phyloP scores from a whole-genome alignment of 1,139 yeast genomes.

The Taiozyma sp. region DNA sequence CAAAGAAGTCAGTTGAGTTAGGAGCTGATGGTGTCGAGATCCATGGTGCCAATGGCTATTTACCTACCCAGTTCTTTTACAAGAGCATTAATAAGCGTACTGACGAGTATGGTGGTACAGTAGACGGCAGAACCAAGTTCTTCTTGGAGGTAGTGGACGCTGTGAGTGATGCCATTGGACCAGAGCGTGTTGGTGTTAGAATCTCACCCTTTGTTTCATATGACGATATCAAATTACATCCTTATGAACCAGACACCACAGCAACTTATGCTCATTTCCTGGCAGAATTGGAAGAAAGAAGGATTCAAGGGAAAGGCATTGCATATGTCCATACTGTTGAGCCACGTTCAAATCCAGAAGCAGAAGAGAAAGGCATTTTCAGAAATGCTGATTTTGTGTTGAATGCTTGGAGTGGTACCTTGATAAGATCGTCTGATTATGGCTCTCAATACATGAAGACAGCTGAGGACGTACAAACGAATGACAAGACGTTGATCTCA shows the following conservation, averaged over 20 bases:
- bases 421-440: conserved; percentile 46
- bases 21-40: conserved; percentile 35
- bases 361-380: conserved; percentile 12
- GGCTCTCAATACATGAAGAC: conserved; percentile 24
- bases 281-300: conserved; percentile 33
- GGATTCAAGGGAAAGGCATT: conserved; percentile 33
- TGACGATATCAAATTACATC: conserved; percentile 22
- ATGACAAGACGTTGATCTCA: conserved; percentile 39
- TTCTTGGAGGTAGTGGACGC: conserved; percentile 30
- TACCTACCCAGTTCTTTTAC: conserved; percentile 33
- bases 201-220: conserved; percentile 29
- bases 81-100: conserved; percentile 32
- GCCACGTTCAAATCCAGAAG: conserved; percentile 27
- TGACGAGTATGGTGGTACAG: conserved; percentile 40
- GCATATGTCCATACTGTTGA: conserved; percentile 56
- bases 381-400: conserved; percentile 27
- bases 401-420: conserved; percentile 33
- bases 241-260: conserved; percentile 14
- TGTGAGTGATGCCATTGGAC: conserved; percentile 24
- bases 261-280: conserved; percentile 34
- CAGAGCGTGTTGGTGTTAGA: conserved; percentile 27
- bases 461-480: conserved; percentile 18
- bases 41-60: conserved; percentile 32
- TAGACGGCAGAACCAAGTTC: conserved; percentile 32
- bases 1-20: conserved; percentile 34